Conservation (phyloP, 2,329 filamentous ascomycete species). For the Kalaharituber pfeilii region DNA sequence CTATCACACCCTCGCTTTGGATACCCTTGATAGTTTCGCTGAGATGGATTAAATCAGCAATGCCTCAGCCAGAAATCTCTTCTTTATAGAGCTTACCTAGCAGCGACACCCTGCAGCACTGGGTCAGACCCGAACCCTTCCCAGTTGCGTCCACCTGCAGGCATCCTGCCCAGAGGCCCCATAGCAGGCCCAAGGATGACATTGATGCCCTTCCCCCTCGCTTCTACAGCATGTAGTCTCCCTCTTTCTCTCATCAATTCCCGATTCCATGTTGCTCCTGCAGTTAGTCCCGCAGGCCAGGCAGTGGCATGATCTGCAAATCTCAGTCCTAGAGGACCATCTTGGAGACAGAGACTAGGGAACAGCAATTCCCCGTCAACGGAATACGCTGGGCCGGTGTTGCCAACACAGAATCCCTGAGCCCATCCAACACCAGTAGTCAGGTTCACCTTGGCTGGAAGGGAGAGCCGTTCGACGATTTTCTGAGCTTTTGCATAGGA, state of each 20-base stretch:
- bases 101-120: slow-evolving; percentile 34
- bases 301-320: slow-evolving; percentile 36
- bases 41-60: slow-evolving; percentile 16
- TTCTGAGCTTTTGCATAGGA: slow-evolving; percentile 35
- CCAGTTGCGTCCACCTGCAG: slow-evolving; percentile 47
- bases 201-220: slow-evolving; percentile 35
- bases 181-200: slow-evolving; percentile 35
- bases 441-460: slow-evolving; percentile 39
- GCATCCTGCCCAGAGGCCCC: slow-evolving; percentile 45
- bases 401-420: slow-evolving; percentile 35
- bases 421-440: slow-evolving; percentile 39
- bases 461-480: slow-evolving; percentile 35
- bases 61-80: slow-evolving; percentile 20
- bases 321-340: slow-evolving; percentile 36
- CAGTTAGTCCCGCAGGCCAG: slow-evolving; percentile 37
- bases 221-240: slow-evolving; percentile 33
- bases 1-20: slow-evolving; percentile 36
- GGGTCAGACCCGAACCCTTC: slow-evolving; percentile 43
- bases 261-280: slow-evolving; percentile 38
- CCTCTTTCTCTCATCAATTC: slow-evolving; percentile 35
- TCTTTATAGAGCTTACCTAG: slow-evolving; percentile 28
- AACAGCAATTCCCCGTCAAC: slow-evolving; percentile 24
- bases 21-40: slow-evolving; percentile 29
- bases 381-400: slow-evolving; percentile 18
- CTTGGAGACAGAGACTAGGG: slow-evolving; percentile 36